Conservation (phyloP, 2,329 filamentous ascomycete species). For the Fusarium sp. region DNA sequence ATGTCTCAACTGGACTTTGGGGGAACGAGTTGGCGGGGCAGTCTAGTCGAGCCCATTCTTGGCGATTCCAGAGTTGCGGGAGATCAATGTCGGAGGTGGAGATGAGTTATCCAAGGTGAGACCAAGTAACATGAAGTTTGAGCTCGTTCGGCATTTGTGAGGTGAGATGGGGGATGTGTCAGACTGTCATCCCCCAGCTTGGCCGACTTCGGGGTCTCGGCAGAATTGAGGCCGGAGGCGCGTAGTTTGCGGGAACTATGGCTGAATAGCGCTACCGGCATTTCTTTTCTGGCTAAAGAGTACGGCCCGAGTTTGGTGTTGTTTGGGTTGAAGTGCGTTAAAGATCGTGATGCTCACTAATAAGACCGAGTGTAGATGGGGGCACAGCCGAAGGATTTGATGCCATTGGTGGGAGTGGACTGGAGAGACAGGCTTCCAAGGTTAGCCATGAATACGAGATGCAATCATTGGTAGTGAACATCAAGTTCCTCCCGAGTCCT, state of each 20-base stretch:
- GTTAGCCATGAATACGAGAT: neutral
- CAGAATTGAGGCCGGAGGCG: conserved; percentile 7
- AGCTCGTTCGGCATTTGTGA: neutral
- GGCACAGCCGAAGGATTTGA: neutral
- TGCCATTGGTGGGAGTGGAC: conserved; percentile 13
- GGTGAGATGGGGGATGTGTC: conserved; percentile 1
- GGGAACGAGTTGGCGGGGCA: conserved; percentile 20
- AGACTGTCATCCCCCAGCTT: neutral
- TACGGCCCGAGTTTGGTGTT: neutral
- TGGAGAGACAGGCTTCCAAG: conserved; percentile 1
- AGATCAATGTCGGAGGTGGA: conserved; percentile 17
- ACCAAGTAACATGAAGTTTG: conserved; percentile 7
- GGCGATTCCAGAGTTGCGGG: conserved; percentile 22
- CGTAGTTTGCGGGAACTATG: neutral
- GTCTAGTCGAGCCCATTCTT: conserved; percentile 7
- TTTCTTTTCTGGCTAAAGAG: neutral
- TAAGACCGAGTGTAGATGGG: neutral
- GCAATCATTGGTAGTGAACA: neutral
- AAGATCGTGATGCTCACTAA: neutral
- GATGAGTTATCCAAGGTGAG: conserved; percentile 14
- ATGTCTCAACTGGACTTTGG: conserved; percentile 24
- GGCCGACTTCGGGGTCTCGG: conserved; percentile 18
- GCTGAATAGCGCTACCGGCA: neutral
- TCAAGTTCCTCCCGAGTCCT: conserved; percentile 5
- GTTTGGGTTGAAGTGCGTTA: neutral